Percentiles rank a stretch among this genome's conserved stretches.
Evolutionary conservation across 1,284 basidiomycete genomes (phyloP).

Genomic region (Ceratobasidium sp.): DNA sequence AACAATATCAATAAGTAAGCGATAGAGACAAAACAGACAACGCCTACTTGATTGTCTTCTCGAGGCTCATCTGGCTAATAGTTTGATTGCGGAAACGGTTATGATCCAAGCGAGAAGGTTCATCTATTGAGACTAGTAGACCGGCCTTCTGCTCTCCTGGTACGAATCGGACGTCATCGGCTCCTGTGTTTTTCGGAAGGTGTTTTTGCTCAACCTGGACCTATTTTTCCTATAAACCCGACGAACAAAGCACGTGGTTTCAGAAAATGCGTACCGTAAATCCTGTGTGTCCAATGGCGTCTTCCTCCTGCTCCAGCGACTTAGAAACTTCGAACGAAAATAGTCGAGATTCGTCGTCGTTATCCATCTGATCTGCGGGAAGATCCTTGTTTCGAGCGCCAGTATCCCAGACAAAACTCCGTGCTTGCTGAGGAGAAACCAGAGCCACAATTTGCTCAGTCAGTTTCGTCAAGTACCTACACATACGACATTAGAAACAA

Average conservation of each 20-base stretch:
- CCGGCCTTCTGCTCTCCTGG: conserved; percentile 39
- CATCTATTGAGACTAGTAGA: conserved; percentile 7
- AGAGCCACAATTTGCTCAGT: conserved; percentile 48
- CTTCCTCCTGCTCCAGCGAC: conserved; percentile 48
- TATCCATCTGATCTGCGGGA: conserved; percentile 19
- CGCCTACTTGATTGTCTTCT: conserved; percentile 30
- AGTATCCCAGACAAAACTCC: conserved; percentile 43
- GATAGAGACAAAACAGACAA: neutral
- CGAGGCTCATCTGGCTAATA: conserved; percentile 32
- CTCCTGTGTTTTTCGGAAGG: neutral
- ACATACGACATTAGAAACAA: neutral
- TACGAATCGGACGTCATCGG: conserved; percentile 3
- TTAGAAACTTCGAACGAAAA: conserved; percentile 48
- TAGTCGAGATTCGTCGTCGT: conserved; percentile 43
- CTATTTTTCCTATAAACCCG: neutral
- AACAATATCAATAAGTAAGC: neutral
- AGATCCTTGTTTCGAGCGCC: conserved; percentile 41
- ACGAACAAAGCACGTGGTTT: no score
- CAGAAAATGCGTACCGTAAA: conserved; percentile 38
- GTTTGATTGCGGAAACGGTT: neutral
- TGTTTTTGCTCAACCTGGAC: conserved; percentile 19
- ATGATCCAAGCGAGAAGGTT: neutral
- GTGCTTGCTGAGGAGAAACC: conserved; percentile 47
- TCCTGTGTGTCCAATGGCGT: conserved; percentile 29
- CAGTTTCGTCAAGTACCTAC: conserved; percentile 48